Percentiles rank a stretch among this genome's conserved stretches.
These are phyloP conservation scores for Aspergillus taichungensis DNA, from an alignment of 495 filamentous ascomycete species.

Conservation along the genomic window DNA sequence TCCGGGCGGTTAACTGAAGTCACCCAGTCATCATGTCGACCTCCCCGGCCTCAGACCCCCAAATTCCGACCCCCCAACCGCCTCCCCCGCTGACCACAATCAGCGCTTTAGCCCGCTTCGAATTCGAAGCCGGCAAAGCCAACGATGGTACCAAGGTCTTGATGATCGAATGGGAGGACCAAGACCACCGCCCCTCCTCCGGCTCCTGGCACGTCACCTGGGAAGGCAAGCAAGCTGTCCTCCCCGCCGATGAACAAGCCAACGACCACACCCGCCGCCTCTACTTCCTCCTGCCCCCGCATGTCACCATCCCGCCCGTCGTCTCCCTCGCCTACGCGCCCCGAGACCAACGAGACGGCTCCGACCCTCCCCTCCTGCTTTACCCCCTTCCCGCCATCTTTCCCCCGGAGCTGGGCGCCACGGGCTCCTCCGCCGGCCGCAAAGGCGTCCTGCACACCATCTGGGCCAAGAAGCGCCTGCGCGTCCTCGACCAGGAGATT, in stretches of 20 bases:
- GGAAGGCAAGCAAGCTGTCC: slow-evolving; percentile 60
- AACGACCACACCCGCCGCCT: slow-evolving; percentile 50
- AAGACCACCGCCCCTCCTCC: slow-evolving; percentile 30
- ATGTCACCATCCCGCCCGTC: slow-evolving; percentile 54
- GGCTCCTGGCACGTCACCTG: slow-evolving; percentile 63
- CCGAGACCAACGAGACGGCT: slow-evolving; percentile 5
- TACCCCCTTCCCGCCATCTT: slow-evolving; percentile 78
- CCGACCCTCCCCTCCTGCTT: slow-evolving; percentile 35
- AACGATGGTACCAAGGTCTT: slow-evolving; percentile 79
- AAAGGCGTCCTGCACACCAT: slow-evolving; percentile 75
- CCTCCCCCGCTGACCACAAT: slow-evolving; percentile 12
- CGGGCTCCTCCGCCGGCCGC: slow-evolving; percentile 55
- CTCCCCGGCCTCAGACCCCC: no score
- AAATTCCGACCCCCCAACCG: no score
- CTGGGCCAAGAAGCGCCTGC: slow-evolving; percentile 71
- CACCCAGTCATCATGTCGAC: no score
- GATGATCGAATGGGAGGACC: slow-evolving; percentile 76
- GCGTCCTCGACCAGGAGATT: slow-evolving; percentile 65
- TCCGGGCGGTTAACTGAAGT: no score
- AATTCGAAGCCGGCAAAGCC: slow-evolving; percentile 66
- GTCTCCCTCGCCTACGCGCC: slow-evolving; percentile 44
- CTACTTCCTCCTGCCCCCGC: slow-evolving; percentile 66
- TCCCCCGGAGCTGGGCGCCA: slow-evolving; percentile 58
- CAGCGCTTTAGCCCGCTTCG: slow-evolving; percentile 66
- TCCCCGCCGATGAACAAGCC: slow-evolving; percentile 53